Conservation (phyloP, 1,284 basidiomycete species). For the Mycosarcoma mackinlayi region DNA sequence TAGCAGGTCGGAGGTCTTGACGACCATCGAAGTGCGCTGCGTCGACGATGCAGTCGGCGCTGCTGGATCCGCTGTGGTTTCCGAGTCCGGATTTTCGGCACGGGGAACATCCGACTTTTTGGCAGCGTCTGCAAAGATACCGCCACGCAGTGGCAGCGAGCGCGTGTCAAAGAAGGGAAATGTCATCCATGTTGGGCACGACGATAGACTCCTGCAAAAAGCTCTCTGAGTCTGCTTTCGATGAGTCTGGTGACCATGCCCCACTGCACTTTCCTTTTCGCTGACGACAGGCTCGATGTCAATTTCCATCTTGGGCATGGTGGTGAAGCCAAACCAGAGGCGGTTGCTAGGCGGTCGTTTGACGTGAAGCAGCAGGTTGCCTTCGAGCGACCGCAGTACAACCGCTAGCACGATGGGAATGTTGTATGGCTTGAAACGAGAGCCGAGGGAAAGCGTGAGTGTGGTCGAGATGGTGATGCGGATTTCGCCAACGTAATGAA, state of each 20-base stretch:
- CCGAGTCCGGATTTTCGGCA: slow-evolving; percentile 8
- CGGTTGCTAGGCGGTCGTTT: slow-evolving; percentile 96
- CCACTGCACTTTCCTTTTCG: slow-evolving; percentile 89
- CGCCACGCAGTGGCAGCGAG: slow-evolving; percentile 77
- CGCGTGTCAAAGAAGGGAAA: slow-evolving; percentile 91
- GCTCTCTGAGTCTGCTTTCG: slow-evolving; percentile 86
- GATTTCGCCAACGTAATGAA: slow-evolving; percentile 86
- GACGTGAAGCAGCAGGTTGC: slow-evolving; percentile 87
- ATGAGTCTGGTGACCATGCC: slow-evolving; percentile 88
- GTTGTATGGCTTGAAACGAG: slow-evolving; percentile 83
- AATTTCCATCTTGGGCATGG: slow-evolving; percentile 86
- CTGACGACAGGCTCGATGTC: slow-evolving; percentile 92
- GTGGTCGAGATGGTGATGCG: slow-evolving; percentile 89
- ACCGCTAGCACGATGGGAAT: slow-evolving; percentile 89
- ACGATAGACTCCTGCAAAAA: slow-evolving; percentile 92
- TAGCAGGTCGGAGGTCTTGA: slow-evolving; percentile 31
- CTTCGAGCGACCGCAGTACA: slow-evolving; percentile 85
- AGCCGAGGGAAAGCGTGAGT: slow-evolving; percentile 79
- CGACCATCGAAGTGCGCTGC: not conserved
- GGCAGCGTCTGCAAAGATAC: slow-evolving; percentile 86
- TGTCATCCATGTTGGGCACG: slow-evolving; percentile 96
- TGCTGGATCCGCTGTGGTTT: slow-evolving; percentile 9
- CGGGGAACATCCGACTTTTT: slow-evolving; percentile 29
- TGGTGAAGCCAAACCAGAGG: slow-evolving; percentile 98
- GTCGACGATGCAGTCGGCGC: not conserved